A percentile compares a stretch with the other conserved stretches of the same genome.
These are phyloP conservation scores for Diaporthe citriasiana DNA, from an alignment of 2,329 filamentous ascomycete species.

Conservation along the genomic window DNA sequence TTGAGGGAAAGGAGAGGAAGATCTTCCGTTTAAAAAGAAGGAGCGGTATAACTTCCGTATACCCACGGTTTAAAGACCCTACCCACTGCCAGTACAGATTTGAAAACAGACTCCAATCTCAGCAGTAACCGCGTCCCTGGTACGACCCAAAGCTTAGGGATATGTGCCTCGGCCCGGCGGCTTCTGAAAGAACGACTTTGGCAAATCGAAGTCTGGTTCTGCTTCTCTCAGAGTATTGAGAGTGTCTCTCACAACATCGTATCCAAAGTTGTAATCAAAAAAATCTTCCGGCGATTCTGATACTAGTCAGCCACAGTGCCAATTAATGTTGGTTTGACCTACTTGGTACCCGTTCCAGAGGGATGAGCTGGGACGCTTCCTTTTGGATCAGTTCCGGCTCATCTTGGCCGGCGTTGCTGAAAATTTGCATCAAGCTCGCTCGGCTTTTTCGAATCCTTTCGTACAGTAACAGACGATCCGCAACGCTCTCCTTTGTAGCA, in stretches of 20 bases:
- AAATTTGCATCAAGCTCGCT: slow-evolving; percentile 52
- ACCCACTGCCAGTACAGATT: no score
- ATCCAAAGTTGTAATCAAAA: slow-evolving; percentile 5
- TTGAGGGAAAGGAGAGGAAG: no score
- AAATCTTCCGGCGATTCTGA: not conserved
- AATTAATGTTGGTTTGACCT: not conserved
- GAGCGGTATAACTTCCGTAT: no score
- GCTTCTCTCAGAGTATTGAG: not conserved
- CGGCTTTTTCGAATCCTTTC: slow-evolving; percentile 50
- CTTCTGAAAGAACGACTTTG: not conserved
- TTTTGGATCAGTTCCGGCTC: slow-evolving; percentile 48
- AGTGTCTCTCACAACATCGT: not conserved
- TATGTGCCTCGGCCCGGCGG: slow-evolving; percentile 1
- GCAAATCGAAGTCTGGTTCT: not conserved
- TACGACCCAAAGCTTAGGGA: not conserved
- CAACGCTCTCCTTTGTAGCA: slow-evolving; percentile 43
- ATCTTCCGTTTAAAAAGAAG: no score
- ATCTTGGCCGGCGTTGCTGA: slow-evolving; percentile 53
- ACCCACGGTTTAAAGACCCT: no score
- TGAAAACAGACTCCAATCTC: no score
- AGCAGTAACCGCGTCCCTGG: not conserved
- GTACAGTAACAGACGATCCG: slow-evolving; percentile 48
- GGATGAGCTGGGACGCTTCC: slow-evolving; percentile 43
- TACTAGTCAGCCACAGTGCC: not conserved
- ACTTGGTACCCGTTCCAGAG: slow-evolving; percentile 1